Percentiles rank a stretch among this genome's conserved stretches.
Conservation (phyloP, 495 filamentous ascomycete genomes). For the Apiosordaria backusii region DNA sequence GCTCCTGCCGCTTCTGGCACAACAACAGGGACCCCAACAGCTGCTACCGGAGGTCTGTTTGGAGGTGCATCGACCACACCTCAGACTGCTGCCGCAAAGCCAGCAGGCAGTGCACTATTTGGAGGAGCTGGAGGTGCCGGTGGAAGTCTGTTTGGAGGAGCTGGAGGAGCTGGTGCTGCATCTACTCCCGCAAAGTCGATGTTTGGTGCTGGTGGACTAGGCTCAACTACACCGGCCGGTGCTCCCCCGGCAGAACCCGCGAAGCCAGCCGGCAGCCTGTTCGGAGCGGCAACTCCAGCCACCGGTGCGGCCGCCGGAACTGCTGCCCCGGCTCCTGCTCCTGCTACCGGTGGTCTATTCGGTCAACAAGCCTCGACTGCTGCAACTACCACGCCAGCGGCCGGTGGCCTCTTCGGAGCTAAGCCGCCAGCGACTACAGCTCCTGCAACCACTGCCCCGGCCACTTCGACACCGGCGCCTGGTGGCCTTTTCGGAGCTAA, state of each 20-base stretch:
- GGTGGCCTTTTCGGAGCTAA: slow-evolving; percentile 17
- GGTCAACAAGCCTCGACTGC: slow-evolving; percentile 17
- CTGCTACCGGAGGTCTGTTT: neutral
- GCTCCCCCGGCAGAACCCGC: slow-evolving; percentile 28
- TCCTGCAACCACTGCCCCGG: slow-evolving; percentile 9
- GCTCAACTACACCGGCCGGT: slow-evolving; percentile 34
- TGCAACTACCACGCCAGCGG: neutral
- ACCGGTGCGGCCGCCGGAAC: slow-evolving; percentile 27
- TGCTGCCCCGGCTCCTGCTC: slow-evolving; percentile 21
- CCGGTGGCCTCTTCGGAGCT: slow-evolving; percentile 18
- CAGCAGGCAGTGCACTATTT: neutral
- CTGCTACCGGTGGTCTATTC: slow-evolving; percentile 13
- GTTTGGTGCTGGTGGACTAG: slow-evolving; percentile 21
- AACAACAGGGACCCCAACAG: neutral
- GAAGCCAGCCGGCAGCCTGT: slow-evolving; percentile 21
- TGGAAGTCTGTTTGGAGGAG: slow-evolving; percentile 10
- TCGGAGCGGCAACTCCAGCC: slow-evolving; percentile 4
- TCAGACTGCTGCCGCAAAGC: neutral
- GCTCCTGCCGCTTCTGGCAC: neutral
- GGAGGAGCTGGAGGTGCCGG: neutral
- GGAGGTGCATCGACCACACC: neutral
- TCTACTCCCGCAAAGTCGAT: slow-evolving; percentile 32
- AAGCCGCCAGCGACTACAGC: slow-evolving; percentile 12
- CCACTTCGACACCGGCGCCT: slow-evolving; percentile 6
- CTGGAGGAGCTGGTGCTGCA: slow-evolving; percentile 8